Evolutionary conservation across 2,329 filamentous ascomycete species (phyloP).

Genomic region (Albophoma yamanashiensis): DNA sequence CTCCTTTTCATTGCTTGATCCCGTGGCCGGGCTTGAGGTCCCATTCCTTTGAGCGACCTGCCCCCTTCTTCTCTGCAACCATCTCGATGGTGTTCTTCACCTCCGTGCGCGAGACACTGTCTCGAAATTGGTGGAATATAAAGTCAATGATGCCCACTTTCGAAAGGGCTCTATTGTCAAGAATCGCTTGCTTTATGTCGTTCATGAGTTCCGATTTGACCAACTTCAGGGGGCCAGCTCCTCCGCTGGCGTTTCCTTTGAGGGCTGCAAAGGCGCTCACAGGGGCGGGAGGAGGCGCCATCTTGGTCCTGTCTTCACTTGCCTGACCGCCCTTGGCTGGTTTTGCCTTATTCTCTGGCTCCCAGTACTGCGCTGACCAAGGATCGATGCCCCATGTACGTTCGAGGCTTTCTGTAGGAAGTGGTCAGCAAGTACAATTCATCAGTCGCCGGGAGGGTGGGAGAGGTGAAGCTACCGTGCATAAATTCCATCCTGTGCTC

Average conservation of each 20-base stretch:
- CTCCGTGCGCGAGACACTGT: slow-evolving; percentile 24
- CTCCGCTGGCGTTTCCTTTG: slow-evolving; percentile 6
- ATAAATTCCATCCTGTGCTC: slow-evolving; percentile 67
- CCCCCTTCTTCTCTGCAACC: slow-evolving; percentile 28
- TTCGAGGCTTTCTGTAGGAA: slow-evolving; percentile 31
- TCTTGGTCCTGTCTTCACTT: slow-evolving; percentile 12
- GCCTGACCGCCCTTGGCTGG: slow-evolving; percentile 6
- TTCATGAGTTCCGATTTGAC: slow-evolving; percentile 28
- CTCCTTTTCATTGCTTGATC: slow-evolving; percentile 14
- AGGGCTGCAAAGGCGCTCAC: slow-evolving; percentile 27
- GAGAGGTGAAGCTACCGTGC: slow-evolving; percentile 39
- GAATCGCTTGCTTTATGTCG: slow-evolving; percentile 29
- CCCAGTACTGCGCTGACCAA: slow-evolving; percentile 77
- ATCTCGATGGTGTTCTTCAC: slow-evolving; percentile 31
- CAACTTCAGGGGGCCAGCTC: slow-evolving; percentile 14
- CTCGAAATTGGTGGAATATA: slow-evolving; percentile 26
- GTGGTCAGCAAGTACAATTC: background rate
- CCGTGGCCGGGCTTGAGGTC: slow-evolving; percentile 27
- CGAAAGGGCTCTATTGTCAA: slow-evolving; percentile 27
- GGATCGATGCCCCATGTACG: slow-evolving; percentile 61
- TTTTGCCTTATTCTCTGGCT: slow-evolving; percentile 24
- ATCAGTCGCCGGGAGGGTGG: no score
- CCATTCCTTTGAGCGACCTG: slow-evolving; percentile 27
- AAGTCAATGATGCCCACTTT: slow-evolving; percentile 30
- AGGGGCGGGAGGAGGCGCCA: slow-evolving; percentile 21